Evolutionary conservation across 257 asterid genomes (phyloP), one percentile per base, ranked within the genome.

Genomic region (Gentiana straminea): DNA sequence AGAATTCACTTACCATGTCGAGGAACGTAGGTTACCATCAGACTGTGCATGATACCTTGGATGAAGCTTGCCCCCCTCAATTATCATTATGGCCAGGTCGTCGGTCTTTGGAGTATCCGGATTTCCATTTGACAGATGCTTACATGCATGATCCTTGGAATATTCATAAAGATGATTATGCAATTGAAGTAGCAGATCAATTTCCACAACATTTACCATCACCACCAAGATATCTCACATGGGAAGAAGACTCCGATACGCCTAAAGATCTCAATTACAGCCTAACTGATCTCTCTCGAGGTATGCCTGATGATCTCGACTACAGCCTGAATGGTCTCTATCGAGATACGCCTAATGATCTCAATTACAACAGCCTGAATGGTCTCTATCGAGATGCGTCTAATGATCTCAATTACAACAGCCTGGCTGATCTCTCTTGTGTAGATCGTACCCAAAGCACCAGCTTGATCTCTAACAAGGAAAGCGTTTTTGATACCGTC

Each of bases 131-230:
- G 57, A 61, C 65, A 2, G 50, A 55, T 56, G 48, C 39, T 52
- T 55, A 46, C 62, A 54, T 41, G 55, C 62, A 52, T 52, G 74
- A 75, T 45, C 36, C 62, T 67, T 67, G 54, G 76, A 73, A 64
- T 52, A 12, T 13, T 49, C 52, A 70, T 15, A 72, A 73, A 49
- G 73, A 68, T 59, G 68, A 67, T 59, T 63, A 52, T 67, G 58
- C 69, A 49, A 55, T 61, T 58, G 59, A 58, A 63, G 77, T 59
- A 63, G 49, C 71, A 51, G 62, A 64, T 46, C 57, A 56, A 47
- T 62, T 63, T 33, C 59, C 73, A 60, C 71, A 61, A 49, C 63
- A 75, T 61, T 72, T 71, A 32, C 73, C 88, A n/a, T 43, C 47
- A 54, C 45, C 63, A 49, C 67, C 76, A 12, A 61, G 65, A 51